phyloP scores from a whole-genome alignment of 164 flowering plant species.

The Chimonanthus salicifolius region DNA sequence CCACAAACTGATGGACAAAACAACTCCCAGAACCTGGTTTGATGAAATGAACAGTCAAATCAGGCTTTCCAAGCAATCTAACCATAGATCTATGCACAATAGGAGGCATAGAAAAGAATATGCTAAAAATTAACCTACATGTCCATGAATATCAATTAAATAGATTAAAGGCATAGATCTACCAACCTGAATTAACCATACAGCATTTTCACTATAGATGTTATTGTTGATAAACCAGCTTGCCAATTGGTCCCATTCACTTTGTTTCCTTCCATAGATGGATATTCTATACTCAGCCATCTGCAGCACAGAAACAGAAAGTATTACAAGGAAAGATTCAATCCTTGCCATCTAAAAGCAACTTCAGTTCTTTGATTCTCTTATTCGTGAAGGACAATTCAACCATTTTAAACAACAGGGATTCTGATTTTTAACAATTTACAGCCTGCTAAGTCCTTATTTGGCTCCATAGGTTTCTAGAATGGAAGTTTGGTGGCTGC shows the following conservation, averaged over 20 bases:
- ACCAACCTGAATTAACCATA: slow-evolving; percentile 84
- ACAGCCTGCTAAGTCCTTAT: too few relatives aligned
- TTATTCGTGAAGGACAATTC: background rate
- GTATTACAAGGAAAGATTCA: background rate
- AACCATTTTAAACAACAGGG: background rate
- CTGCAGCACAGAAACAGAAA: slow-evolving; percentile 24
- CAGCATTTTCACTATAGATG: slow-evolving; percentile 82
- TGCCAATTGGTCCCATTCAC: slow-evolving; percentile 98
- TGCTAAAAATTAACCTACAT: slow-evolving; percentile 1
- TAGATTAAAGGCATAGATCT: background rate
- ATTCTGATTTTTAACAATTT: background rate
- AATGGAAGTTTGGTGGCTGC: too few relatives aligned
- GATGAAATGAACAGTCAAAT: too few relatives aligned
- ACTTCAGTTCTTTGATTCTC: background rate
- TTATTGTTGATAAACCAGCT: slow-evolving; percentile 97
- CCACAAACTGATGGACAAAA: too few relatives aligned
- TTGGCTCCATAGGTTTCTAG: too few relatives aligned
- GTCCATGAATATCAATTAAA: background rate
- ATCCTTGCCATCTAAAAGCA: too few relatives aligned
- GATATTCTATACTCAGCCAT: slow-evolving; percentile 98
- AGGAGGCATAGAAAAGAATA: background rate
- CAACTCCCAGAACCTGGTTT: too few relatives aligned
- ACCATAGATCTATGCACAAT: too few relatives aligned
- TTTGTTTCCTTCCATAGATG: slow-evolving; percentile 94
- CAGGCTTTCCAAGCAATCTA: too few relatives aligned